These are phyloP conservation scores for Dianthus caryophyllus DNA, from an alignment of 148 eudicot species.

Conservation along the genomic window DNA sequence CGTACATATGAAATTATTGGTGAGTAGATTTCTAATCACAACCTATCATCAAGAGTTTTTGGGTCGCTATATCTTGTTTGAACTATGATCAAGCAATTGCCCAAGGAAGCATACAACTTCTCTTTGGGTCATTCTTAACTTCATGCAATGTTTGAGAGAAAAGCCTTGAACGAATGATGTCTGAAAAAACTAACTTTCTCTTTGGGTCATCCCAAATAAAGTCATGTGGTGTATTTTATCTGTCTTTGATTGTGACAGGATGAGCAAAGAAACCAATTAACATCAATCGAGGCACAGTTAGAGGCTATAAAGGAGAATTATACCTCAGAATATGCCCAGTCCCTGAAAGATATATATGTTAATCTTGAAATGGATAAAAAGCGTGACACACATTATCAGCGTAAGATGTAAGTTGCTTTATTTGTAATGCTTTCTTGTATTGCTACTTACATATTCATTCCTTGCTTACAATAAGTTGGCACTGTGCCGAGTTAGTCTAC, in stretches of 20 bases:
- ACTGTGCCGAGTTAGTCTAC: too few relatives aligned
- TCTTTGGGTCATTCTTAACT: not conserved
- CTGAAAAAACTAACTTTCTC: not conserved
- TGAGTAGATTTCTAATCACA: not conserved
- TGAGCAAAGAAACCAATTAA: conserved; percentile 56
- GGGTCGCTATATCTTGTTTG: not conserved
- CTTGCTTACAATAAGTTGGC: not conserved
- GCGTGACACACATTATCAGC: conserved; percentile 76
- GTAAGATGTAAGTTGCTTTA: conserved; percentile 59
- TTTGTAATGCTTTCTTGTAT: not conserved
- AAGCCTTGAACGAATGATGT: conserved; percentile 7
- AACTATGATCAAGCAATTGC: not conserved
- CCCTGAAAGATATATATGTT: conserved; percentile 42
- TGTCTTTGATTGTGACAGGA: conserved; percentile 42
- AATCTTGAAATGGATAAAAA: conserved; percentile 67
- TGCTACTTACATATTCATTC: not conserved
- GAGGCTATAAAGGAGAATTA: conserved; percentile 53
- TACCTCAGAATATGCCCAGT: conserved; percentile 41
- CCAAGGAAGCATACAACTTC: not conserved
- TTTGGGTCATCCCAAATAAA: not conserved
- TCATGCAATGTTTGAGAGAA: not conserved
- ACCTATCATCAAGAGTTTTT: not conserved
- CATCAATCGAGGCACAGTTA: conserved; percentile 53
- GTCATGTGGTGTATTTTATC: not conserved
- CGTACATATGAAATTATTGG: not conserved